These are phyloP conservation scores for Actinomucor elegans DNA, from an alignment of 371 early-diverging fungal genomes.

Conservation along the genomic window DNA sequence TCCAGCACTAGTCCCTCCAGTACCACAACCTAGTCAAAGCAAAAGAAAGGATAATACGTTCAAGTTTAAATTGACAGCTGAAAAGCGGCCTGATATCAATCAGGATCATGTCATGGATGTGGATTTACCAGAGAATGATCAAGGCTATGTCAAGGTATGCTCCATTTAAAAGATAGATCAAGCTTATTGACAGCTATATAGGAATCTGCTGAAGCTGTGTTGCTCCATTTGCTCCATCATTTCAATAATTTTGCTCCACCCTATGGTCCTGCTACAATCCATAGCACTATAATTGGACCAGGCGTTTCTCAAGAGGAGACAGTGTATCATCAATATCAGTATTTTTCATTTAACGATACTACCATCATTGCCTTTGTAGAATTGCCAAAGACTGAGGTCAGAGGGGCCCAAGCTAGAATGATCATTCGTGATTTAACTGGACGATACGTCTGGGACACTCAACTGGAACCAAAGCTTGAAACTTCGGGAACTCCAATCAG, in stretches of 20 bases:
- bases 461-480: constrained; percentile 38
- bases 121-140: constrained; percentile 35
- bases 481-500: neutral
- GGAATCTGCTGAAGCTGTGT: constrained; percentile 55
- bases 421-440: constrained; percentile 78
- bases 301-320: constrained; percentile 43
- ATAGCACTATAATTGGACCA: constrained; percentile 49
- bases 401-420: constrained; percentile 47
- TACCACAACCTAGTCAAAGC: neutral
- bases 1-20: neutral
- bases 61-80: constrained; percentile 42
- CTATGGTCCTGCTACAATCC: constrained; percentile 52
- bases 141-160: constrained; percentile 45
- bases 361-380: constrained; percentile 64
- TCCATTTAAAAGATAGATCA: neutral
- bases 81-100: constrained; percentile 35
- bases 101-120: constrained; percentile 22
- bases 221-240: constrained; percentile 54
- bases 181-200: constrained; percentile 6
- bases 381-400: constrained; percentile 35
- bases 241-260: constrained; percentile 58
- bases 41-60: constrained; percentile 42
- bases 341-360: constrained; percentile 63
- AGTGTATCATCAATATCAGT: constrained; percentile 49
- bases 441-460: constrained; percentile 78